Base-by-base conservation (phyloP, 768 basidiomycete genomes). In the Hydnomerulius pinastri region DNA sequence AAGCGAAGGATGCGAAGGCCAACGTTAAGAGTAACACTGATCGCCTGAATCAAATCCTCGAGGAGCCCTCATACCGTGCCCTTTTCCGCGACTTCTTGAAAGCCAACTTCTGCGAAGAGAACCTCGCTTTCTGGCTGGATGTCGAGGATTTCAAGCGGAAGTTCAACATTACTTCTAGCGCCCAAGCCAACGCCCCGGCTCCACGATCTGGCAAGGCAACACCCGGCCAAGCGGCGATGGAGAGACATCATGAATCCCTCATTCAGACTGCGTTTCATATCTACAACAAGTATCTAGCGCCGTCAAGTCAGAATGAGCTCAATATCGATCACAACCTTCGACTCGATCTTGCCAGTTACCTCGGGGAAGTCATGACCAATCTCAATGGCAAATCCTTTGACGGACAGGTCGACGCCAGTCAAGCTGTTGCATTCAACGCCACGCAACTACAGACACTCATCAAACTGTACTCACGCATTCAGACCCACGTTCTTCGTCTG, bases 311-410 rank as follows among this genome's bases (percentile, higher is more conserved):
- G 51, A 92, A 88, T 72, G 97, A 98, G 72, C 81, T 99, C 54
- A 99, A 99, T 72, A 99, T 99, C 58, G 97, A 99, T 65, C 97
- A 99, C 67, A 91, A 89, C 32, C 77, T 99, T 32, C 86, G 97
- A 54, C 93, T 92, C 58, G 97, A 98, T 71, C 78, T 99, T 45
- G 89, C 92, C 51, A 89, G 86, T 58, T 98, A 98, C 67, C 79
- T 99, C 53, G 88, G 87, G 68, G 92, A 97, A 46, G 89, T 93
- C 23, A 88, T 95, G 56, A 86, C 85, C 41, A 85, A 73, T 57
- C 59, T 87, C 58, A 85, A 86, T 2, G 90, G 90, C 36, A 90
- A 88, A 68, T 66, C 80, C 0, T 88, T 91, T 72, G 82, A 84
- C 56, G 90, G 89, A 10, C 85, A 83, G 27, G 81, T 93, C 20